phyloP scores from a whole-genome alignment of 2,329 filamentous ascomycete genomes.

The Fusarium luffae region DNA sequence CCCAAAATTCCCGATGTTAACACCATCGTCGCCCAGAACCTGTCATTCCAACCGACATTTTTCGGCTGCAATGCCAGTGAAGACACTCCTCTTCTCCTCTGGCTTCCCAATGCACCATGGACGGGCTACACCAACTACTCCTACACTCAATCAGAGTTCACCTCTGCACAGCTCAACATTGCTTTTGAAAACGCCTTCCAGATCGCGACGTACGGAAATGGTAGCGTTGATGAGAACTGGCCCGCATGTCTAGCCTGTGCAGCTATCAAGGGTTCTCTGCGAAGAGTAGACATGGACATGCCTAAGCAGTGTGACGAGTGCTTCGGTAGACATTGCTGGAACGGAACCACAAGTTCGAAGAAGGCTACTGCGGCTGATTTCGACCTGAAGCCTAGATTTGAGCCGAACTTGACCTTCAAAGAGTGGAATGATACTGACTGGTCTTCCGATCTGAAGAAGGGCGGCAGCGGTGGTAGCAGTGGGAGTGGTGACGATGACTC shows the following conservation, averaged over 20 bases:
- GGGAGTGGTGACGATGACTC: not conserved
- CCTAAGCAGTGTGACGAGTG: conserved; percentile 43
- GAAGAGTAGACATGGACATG: conserved; percentile 43
- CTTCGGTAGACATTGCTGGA: conserved; percentile 45
- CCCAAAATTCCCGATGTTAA: conserved; percentile 44
- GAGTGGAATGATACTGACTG: conserved; percentile 42
- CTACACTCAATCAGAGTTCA: conserved; percentile 41
- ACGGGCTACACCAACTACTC: conserved; percentile 45
- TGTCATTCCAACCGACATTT: conserved; percentile 45
- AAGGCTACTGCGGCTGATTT: conserved; percentile 30
- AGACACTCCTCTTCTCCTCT: conserved; percentile 43
- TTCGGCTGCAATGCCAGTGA: conserved; percentile 44
- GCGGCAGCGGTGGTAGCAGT: not conserved
- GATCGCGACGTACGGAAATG: conserved; percentile 81
- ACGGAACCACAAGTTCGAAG: conserved; percentile 29
- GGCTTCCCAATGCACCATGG: conserved; percentile 48
- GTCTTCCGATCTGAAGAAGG: not conserved
- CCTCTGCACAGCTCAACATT: conserved; percentile 38
- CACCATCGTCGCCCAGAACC: conserved; percentile 43
- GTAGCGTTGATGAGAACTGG: conserved; percentile 76
- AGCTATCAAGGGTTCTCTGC: conserved; percentile 75
- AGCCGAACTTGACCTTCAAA: conserved; percentile 35
- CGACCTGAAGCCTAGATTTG: conserved; percentile 31
- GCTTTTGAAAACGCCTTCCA: conserved; percentile 75
- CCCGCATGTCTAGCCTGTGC: conserved; percentile 83